A percentile compares a stretch with the other conserved stretches of the same genome.
Evolutionary conservation across 129 eudicot genomes (phyloP).

Genomic region (Ambrosia trifida): DNA sequence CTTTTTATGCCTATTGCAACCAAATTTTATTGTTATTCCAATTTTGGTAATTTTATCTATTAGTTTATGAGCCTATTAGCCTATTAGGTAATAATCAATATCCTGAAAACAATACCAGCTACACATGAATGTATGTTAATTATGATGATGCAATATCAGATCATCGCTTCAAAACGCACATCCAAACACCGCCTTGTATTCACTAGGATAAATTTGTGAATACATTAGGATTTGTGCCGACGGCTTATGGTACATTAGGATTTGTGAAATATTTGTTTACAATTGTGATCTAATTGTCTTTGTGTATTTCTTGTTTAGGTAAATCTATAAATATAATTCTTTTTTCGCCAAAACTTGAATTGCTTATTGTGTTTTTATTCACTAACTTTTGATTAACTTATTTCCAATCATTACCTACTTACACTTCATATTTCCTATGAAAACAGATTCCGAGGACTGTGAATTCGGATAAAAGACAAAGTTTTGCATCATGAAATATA

Average conservation of each 20-base stretch:
- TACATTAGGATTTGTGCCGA: slow-evolving; percentile 5
- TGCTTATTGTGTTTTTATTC: not conserved
- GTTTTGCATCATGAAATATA: slow-evolving; percentile 49
- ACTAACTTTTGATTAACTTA: not conserved
- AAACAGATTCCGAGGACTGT: slow-evolving; percentile 25
- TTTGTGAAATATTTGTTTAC: not conserved
- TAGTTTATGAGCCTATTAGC: not conserved
- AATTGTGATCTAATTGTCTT: not conserved
- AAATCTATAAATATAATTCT: not conserved
- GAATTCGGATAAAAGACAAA: slow-evolving; percentile 13
- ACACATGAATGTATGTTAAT: not conserved
- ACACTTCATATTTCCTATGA: slow-evolving; percentile 18
- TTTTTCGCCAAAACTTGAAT: not conserved
- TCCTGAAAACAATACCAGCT: not conserved
- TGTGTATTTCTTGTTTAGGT: not conserved
- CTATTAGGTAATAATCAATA: not conserved
- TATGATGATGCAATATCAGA: not conserved
- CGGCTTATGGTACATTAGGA: not conserved
- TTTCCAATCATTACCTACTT: not conserved
- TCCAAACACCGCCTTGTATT: not conserved
- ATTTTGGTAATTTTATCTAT: slow-evolving; percentile 1
- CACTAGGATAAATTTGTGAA: too few relatives aligned
- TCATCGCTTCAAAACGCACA: not conserved
- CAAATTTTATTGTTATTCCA: not conserved
- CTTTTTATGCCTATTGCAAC: not conserved